Conservation (phyloP, 2,329 filamentous ascomycete species). For the Nigrograna mackinnonii region DNA sequence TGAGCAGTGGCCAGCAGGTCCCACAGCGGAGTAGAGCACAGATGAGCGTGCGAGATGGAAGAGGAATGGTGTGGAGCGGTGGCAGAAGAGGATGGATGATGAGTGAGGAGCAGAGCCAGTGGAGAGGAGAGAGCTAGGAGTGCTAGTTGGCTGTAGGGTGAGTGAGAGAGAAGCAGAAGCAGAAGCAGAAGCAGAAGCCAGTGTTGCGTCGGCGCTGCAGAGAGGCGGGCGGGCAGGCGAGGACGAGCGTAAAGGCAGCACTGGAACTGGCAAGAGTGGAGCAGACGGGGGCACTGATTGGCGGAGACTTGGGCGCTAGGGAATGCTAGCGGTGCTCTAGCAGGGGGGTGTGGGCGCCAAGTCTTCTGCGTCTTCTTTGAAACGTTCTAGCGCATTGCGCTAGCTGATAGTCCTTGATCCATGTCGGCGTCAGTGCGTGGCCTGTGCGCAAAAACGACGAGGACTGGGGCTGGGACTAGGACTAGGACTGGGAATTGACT, state of each 20-base stretch:
- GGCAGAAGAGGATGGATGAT: constrained; percentile 1
- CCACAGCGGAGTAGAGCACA: constrained; percentile 16
- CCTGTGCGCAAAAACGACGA: no score
- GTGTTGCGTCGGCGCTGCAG: background rate
- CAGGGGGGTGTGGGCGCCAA: no score
- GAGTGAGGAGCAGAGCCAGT: background rate
- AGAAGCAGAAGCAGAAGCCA: constrained; percentile 1
- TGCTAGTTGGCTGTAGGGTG: background rate
- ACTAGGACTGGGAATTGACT: no score
- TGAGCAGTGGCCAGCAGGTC: constrained; percentile 17
- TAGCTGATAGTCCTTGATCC: no score
- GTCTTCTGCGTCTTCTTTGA: no score
- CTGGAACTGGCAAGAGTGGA: no score
- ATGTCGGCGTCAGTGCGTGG: no score
- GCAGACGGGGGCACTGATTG: no score
- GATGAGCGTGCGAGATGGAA: constrained; percentile 15
- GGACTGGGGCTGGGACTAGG: no score
- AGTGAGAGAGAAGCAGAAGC: background rate
- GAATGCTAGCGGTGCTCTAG: no score
- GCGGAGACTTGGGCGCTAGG: no score
- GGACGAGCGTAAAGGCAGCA: background rate
- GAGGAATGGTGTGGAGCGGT: constrained; percentile 14
- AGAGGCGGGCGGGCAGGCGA: background rate
- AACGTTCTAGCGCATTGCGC: no score
- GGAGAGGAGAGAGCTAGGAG: background rate